phyloP scores from a whole-genome alignment of 2,329 filamentous ascomycete genomes.

The Sclerotinia spermophila region DNA sequence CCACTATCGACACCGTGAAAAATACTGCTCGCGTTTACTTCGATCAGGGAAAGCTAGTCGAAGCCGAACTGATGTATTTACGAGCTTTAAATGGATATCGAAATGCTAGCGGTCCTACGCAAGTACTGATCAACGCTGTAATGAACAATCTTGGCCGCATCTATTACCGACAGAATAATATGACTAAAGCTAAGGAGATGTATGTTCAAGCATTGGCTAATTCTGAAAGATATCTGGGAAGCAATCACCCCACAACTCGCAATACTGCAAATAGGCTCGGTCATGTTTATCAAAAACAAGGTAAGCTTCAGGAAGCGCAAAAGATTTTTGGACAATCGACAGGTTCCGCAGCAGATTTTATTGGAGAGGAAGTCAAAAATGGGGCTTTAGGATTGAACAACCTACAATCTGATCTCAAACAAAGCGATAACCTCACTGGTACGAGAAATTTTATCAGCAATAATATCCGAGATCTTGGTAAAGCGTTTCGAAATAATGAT shows the following conservation, averaged over 20 bases:
- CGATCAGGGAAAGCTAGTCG: slow-evolving; percentile 22
- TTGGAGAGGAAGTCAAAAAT: background rate
- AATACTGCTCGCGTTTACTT: slow-evolving; percentile 18
- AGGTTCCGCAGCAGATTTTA: background rate
- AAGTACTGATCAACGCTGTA: slow-evolving; percentile 17
- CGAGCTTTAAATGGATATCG: slow-evolving; percentile 20
- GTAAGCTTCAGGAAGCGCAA: slow-evolving; percentile 11
- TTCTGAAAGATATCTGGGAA: slow-evolving; percentile 22
- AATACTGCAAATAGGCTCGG: slow-evolving; percentile 20
- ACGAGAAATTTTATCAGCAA: background rate
- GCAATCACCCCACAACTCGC: slow-evolving; percentile 18
- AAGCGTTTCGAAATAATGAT: background rate
- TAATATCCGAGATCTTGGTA: background rate
- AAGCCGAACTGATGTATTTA: slow-evolving; percentile 25
- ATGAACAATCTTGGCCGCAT: slow-evolving; percentile 19
- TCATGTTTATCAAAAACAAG: slow-evolving; percentile 15
- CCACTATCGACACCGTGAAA: slow-evolving; percentile 21
- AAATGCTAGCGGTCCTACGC: slow-evolving; percentile 18
- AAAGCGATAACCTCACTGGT: background rate
- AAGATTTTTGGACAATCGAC: background rate
- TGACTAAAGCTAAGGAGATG: slow-evolving; percentile 31
- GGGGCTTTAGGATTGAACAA: background rate
- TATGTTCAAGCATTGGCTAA: slow-evolving; percentile 33
- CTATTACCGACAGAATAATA: slow-evolving; percentile 17
- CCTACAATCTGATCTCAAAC: too few relatives aligned